Base-by-base conservation (phyloP, 768 basidiomycete genomes). In the Coprinopsis marcescibilis region DNA sequence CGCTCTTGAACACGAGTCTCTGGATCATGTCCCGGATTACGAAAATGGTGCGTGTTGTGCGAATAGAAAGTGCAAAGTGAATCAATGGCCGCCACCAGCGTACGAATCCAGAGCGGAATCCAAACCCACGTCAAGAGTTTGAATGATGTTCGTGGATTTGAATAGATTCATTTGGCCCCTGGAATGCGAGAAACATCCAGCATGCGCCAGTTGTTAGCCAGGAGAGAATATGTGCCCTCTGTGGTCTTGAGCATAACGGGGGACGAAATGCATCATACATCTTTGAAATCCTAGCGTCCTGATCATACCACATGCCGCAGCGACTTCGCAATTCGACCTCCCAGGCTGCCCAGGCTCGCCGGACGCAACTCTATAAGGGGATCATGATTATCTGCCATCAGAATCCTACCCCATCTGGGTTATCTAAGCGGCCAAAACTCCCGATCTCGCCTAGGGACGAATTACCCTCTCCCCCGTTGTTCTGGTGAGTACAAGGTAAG, bases 31-130 rank as follows among this genome's bases (percentile, higher is more conserved):
- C 51, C 43, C 49, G 44, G 40, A 27, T 38, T 32, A 50, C 48
- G 24, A 36, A 55, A 52, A 52, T 46, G 54, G 54, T 52, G 51
- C 43, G 51, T 41, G 41, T 52, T 55, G 54, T 55, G 29, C 38
- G 33, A 49, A 34, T 39, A 24, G 34, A 49, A 34, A 43, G 10
- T 26, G 40, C 29, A 29, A 17, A 21, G 7, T 19, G 33, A 39
- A 15, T 27, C 11, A 39, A 17, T 6, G 24, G 17, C 40, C 48
- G 48, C 48, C 48, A 48, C 46, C 30, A 40, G 41, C 41, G 14
- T 30, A 41, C 38, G 25, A 40, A 40, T 40, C 38, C 38, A 11
- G 6, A 19, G 19, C 38, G 10, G 21, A 40, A 40, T 40, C 38
- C 38, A 11, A 40, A 17, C 8, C 19, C 35, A 36, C 35, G 35